A percentile compares a stretch with the other conserved stretches of the same genome.
These are phyloP conservation scores for Dactylis glomerata DNA, from an alignment of 176 grass and related monocot species.

Conservation along the genomic window DNA sequence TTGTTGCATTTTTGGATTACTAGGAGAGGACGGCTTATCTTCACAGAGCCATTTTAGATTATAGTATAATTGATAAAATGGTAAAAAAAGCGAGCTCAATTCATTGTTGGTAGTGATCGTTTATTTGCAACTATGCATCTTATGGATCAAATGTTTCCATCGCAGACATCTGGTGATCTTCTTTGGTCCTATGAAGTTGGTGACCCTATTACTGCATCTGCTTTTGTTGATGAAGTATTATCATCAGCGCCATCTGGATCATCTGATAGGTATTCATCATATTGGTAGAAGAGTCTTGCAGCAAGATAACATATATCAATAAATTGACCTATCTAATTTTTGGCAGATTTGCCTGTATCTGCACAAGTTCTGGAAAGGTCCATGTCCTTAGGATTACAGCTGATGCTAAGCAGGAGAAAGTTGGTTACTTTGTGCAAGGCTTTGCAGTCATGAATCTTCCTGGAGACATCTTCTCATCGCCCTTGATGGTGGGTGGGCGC, in stretches of 20 bases:
- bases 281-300: neutral
- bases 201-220: slow-evolving; percentile 76
- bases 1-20: neutral
- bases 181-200: slow-evolving; percentile 66
- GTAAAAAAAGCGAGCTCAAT: neutral
- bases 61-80: neutral
- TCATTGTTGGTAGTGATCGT: neutral
- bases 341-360: slow-evolving; percentile 70
- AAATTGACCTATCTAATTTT: neutral
- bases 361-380: slow-evolving; percentile 76
- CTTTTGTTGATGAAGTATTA: slow-evolving; percentile 73
- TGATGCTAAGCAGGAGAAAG: slow-evolving; percentile 28
- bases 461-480: slow-evolving; percentile 83
- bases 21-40: neutral
- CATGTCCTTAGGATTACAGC: slow-evolving; percentile 64
- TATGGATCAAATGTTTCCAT: neutral
- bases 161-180: slow-evolving; percentile 50
- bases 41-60: neutral
- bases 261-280: slow-evolving; percentile 55
- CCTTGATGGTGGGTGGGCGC: slow-evolving; percentile 79
- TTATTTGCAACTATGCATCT: neutral
- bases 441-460: slow-evolving; percentile 54
- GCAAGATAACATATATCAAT: neutral
- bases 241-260: slow-evolving; percentile 35
- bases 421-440: slow-evolving; percentile 33